These are phyloP conservation scores for Hygrophila difformis DNA, from an alignment of 257 asterid species.

Conservation along the genomic window DNA sequence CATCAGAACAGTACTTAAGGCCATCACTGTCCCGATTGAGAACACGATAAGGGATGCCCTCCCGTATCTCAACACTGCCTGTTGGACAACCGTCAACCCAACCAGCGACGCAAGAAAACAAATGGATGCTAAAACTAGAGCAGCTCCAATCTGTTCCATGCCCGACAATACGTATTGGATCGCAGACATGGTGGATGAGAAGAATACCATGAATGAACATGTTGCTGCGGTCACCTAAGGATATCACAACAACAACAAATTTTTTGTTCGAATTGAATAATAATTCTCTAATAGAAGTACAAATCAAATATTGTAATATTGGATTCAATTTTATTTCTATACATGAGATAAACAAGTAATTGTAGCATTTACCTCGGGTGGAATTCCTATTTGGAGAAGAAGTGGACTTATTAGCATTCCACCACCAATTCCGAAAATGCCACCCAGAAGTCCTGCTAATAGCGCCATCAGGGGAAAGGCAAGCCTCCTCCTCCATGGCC, in stretches of 20 bases:
- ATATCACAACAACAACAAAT: no score
- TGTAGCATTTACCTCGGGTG: conserved; percentile 53
- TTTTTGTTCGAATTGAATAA: no score
- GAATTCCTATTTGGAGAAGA: conserved; percentile 69
- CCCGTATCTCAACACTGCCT: conserved; percentile 52
- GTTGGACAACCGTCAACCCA: conserved; percentile 53
- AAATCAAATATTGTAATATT: no score
- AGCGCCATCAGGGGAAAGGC: conserved; percentile 71
- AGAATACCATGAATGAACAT: conserved; percentile 83
- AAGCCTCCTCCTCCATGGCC: conserved; percentile 20
- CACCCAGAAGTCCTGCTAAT: conserved; percentile 75
- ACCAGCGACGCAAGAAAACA: conserved; percentile 55
- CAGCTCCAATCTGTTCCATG: conserved; percentile 50
- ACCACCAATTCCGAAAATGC: conserved; percentile 88
- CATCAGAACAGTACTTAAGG: conserved; percentile 68
- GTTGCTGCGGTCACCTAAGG: conserved; percentile 78
- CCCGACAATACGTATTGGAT: conserved; percentile 63
- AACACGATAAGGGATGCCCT: conserved; percentile 82
- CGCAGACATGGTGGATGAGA: conserved; percentile 92
- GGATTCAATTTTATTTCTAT: no score
- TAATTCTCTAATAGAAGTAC: no score
- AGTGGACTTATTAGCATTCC: conserved; percentile 91
- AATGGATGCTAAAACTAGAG: conserved; percentile 37
- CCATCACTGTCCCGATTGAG: conserved; percentile 78
- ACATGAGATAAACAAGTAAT: no score